phyloP scores from a whole-genome alignment of 768 basidiomycete species.

The Panus rudis region DNA sequence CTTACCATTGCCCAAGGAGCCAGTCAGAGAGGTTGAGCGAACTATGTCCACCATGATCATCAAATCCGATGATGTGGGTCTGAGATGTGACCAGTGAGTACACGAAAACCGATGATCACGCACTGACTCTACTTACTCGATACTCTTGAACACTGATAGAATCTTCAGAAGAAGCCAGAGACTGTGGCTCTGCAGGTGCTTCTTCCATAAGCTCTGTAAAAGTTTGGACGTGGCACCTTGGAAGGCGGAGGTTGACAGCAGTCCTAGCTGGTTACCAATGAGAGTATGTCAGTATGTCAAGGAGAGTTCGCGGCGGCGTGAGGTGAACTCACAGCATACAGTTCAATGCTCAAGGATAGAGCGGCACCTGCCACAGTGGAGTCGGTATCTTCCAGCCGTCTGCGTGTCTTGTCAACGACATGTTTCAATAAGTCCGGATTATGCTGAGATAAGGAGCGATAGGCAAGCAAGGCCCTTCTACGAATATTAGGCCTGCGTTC shows the following conservation, averaged over 20 bases:
- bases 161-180: constrained; percentile 12
- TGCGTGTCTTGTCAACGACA: constrained; percentile 32
- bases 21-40: too few species aligned
- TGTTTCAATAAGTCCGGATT: constrained; percentile 40
- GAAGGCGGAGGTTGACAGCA: constrained; percentile 13
- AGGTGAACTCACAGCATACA: constrained; percentile 23
- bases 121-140: constrained; percentile 10
- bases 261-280: constrained; percentile 14
- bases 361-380: constrained; percentile 40
- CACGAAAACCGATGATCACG: background rate
- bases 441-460: constrained; percentile 41
- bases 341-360: constrained; percentile 24
- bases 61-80: constrained; percentile 11
- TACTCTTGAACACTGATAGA: constrained; percentile 6
- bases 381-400: constrained; percentile 38
- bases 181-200: constrained; percentile 1
- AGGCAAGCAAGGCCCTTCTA: constrained; percentile 54
- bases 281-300: too few species aligned
- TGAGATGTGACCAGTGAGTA: background rate
- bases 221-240: constrained; percentile 5
- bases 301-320: too few species aligned
- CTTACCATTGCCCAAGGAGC: too few species aligned
- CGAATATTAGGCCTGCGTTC: constrained; percentile 47
- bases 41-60: constrained; percentile 12
- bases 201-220: constrained; percentile 12